phyloP scores from a whole-genome alignment of 331 rosid genomes.

The Spiraea crenata region DNA sequence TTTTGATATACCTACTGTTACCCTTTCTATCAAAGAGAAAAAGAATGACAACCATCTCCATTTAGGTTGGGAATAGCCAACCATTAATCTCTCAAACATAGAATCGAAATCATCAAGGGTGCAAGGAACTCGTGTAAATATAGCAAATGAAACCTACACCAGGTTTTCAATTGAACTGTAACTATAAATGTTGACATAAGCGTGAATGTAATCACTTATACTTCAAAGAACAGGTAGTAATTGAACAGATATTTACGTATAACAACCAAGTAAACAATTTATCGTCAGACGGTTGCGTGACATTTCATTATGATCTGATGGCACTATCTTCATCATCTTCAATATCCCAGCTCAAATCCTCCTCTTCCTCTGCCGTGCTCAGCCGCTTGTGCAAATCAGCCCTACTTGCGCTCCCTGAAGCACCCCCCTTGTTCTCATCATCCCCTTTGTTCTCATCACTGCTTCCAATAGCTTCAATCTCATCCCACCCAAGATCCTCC shows the following conservation, averaged over 20 bases:
- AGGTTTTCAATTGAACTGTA: background rate
- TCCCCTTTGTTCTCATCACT: constrained; percentile 56
- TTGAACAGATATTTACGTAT: constrained; percentile 7
- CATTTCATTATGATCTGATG: constrained; percentile 45
- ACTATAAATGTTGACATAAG: constrained; percentile 6
- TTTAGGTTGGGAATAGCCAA: background rate
- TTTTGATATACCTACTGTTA: too few species aligned
- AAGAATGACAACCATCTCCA: too few species aligned
- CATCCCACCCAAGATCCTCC: constrained; percentile 88
- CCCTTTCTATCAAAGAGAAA: too few species aligned
- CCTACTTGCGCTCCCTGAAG: constrained; percentile 28
- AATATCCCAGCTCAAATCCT: constrained; percentile 87
- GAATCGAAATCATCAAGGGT: background rate
- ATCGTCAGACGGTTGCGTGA: background rate
- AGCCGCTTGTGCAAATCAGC: constrained; percentile 54
- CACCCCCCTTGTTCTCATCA: constrained; percentile 54
- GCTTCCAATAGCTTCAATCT: constrained; percentile 76
- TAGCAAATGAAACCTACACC: background rate
- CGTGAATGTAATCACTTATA: constrained; percentile 7
- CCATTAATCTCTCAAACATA: background rate
- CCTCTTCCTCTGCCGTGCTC: constrained; percentile 59
- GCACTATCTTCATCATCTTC: constrained; percentile 57
- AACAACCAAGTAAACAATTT: constrained; percentile 10
- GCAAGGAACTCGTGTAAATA: background rate
- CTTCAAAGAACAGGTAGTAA: background rate